Evolutionary conservation across 345 rosid genomes (phyloP).

Genomic region (Isatis tinctoria): DNA sequence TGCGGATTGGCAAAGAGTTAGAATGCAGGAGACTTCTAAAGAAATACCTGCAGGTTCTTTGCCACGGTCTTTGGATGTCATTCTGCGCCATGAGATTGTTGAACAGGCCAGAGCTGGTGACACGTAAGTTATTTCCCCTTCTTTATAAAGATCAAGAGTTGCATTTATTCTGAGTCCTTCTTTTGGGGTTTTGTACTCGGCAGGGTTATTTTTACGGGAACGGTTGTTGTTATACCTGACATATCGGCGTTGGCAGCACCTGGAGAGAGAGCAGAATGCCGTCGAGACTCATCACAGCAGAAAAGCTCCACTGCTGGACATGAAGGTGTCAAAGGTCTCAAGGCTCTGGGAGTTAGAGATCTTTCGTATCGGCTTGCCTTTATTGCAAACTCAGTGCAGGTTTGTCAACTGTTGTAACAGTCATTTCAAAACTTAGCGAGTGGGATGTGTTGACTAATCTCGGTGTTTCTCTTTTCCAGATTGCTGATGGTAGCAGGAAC

Average conservation of each 20-base stretch:
- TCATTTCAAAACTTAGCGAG: not conserved
- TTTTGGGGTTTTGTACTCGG: not conserved
- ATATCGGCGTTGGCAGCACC: conserved; percentile 87
- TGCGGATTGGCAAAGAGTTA: conserved; percentile 97
- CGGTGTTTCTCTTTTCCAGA: not conserved
- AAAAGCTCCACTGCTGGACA: conserved; percentile 54
- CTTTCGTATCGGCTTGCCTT: conserved; percentile 91
- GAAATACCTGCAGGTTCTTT: conserved; percentile 98
- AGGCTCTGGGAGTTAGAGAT: conserved; percentile 89
- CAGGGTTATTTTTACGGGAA: conserved; percentile 95
- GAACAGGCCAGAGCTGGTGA: conserved; percentile 99
- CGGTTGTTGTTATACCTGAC: conserved; percentile 91
- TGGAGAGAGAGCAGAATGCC: conserved; percentile 91
- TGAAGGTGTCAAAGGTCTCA: conserved; percentile 86
- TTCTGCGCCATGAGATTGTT: conserved; percentile 93
- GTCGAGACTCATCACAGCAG: conserved; percentile 67
- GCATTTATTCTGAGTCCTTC: not conserved
- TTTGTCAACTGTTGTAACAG: conserved; percentile 38
- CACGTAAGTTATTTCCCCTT: conserved; percentile 40
- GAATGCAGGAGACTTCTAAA: conserved; percentile 97
- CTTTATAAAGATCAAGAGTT: not conserved
- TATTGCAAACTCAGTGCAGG: conserved; percentile 96
- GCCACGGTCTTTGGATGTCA: conserved; percentile 89
- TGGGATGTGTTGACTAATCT: not conserved
- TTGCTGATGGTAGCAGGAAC: conserved; percentile 83